Conservation (phyloP, 225 moss, liverwort and hornwort species). For the Rhytidiadelphus loreus region DNA sequence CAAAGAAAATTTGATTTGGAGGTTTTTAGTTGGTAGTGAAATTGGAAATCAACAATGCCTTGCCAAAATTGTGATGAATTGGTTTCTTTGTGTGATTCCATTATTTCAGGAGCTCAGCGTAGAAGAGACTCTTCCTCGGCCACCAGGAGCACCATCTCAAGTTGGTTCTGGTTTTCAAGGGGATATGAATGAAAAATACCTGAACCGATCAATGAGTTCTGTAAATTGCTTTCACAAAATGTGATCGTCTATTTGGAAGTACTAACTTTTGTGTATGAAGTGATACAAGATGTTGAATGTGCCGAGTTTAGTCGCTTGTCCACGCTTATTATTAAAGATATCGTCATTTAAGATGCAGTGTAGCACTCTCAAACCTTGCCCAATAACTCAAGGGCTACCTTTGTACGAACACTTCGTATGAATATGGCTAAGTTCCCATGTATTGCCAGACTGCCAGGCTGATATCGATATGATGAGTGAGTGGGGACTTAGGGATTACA, state of each 20-base stretch:
- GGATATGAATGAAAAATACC: not conserved
- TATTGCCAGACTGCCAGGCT: not conserved
- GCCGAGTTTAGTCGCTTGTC: not conserved
- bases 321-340: not conserved
- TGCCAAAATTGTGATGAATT: not conserved
- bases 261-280: not conserved
- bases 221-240: not conserved
- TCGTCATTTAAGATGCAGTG: not conserved
- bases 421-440: not conserved
- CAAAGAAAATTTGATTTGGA: not conserved
- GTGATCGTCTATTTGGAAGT: not conserved
- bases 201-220: conserved; percentile 10
- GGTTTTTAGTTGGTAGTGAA: not conserved
- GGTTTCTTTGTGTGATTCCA: not conserved
- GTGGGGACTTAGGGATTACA: not conserved
- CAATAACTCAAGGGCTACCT: not conserved
- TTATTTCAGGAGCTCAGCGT: conserved; percentile 2
- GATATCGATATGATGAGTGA: not conserved
- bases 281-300: not conserved
- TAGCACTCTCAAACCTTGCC: not conserved
- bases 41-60: not conserved
- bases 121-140: conserved; percentile 17
- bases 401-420: not conserved
- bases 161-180: conserved; percentile 11
- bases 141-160: conserved; percentile 20